Evolutionary conservation across 768 basidiomycete species (phyloP), one percentile per base, ranked within the genome.

Genomic region (Tephrocybe sp.): DNA sequence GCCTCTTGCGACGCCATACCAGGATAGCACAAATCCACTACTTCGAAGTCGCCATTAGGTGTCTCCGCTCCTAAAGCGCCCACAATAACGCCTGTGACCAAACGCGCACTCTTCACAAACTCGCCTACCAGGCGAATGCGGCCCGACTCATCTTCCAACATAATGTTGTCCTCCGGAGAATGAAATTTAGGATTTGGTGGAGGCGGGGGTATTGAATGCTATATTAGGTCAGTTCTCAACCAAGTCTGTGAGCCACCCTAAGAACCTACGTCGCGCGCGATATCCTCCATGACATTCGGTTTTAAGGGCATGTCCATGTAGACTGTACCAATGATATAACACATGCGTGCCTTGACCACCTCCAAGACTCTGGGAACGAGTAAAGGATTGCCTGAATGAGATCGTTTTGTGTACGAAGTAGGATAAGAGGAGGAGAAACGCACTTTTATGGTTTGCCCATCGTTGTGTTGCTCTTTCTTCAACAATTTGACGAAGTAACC

Each of bases 231-330:
- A 22, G 19, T 20, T 13, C 36, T 56, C 54, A 17, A 34, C 30
- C 45, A 41, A 38, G 46, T 19, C 34, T 16, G 6, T 16, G 54
- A n/a, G 44, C 43, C 31, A 40, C 30, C 51, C 35, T 39, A 26
- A 40, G 30, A 20, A 75, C 91, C 59, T 62, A 98, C 97, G 60
- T 99, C 94, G 65, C 90, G 79, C 19, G 87, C 92, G 57, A 98
- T 81, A 56, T 99, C 97, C 60, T 93, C 89, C 55, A 99, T 78
- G n/a, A 99, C 90, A 62, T 98, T 98, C 0, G 96, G 96, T 63
- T 99, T 99, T 45, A 98, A 75, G 8, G 94, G 92, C 97, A 99
- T 99, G 53, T 99, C 94, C 84, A 98, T 87, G 67, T 98, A 99
- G 5, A 98, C 85, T 0, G 97, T 99, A 3, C 97, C 97, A 48